Conservation (phyloP, 1,284 basidiomycete genomes). For the Schizopora paradoxa region DNA sequence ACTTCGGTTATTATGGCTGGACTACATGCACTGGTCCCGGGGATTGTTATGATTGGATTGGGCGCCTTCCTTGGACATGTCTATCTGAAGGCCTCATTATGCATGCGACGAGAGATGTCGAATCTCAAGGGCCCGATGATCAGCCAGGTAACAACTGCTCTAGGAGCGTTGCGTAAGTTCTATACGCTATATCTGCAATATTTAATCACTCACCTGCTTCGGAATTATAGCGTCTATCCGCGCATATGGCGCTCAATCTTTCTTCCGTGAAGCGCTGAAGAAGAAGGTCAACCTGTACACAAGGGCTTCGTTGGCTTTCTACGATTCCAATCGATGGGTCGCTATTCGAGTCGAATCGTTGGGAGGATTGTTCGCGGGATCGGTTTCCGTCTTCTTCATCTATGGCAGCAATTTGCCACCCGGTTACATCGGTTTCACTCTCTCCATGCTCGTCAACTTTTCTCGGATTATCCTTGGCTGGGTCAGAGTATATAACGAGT, state of each 20-base stretch:
- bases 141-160: conserved; percentile 37
- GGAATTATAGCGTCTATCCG: conserved; percentile 27
- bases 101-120: conserved; percentile 44
- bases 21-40: conserved; percentile 10
- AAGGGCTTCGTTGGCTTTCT: conserved; percentile 17
- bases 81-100: conserved; percentile 38
- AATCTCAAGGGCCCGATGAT: conserved; percentile 40
- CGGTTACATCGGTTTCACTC: conserved; percentile 14
- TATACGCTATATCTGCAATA: neutral
- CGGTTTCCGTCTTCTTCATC: conserved; percentile 14
- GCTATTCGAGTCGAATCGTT: conserved; percentile 13
- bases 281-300: conserved; percentile 17
- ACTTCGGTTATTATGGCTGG: neutral
- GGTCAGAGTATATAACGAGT: conserved; percentile 15
- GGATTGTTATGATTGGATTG: conserved; percentile 13
- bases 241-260: conserved; percentile 21
- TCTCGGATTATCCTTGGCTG: conserved; percentile 11
- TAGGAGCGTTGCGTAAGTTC: conserved; percentile 30
- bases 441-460: conserved; percentile 9
- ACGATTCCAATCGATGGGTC: conserved; percentile 20
- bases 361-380: conserved; percentile 14
- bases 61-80: conserved; percentile 10
- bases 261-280: conserved; percentile 17
- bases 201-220: neutral
- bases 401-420: conserved; percentile 11